A percentile compares a stretch with the other conserved stretches of the same genome.
Conservation (phyloP, 345 rosid genomes). For the Xanthoceras sorbifolium region DNA sequence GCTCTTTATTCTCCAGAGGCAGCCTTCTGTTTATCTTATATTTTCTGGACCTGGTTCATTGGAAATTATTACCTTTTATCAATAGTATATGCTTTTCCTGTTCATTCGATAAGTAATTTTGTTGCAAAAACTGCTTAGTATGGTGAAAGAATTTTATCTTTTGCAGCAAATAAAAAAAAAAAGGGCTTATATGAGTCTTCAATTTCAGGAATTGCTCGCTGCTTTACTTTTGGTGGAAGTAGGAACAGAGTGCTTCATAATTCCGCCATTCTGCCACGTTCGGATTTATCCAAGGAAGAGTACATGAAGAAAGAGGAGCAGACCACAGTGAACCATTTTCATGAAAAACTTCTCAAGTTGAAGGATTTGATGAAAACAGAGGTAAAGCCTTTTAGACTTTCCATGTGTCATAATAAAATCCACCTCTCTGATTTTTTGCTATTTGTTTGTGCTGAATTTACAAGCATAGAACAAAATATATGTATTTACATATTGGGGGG, state of each 20-base stretch:
- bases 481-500: not conserved
- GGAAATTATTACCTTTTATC: not conserved
- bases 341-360: slow-evolving; percentile 87
- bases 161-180: not conserved
- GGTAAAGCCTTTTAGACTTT: slow-evolving; percentile 33
- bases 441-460: not conserved
- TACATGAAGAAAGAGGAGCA: slow-evolving; percentile 78
- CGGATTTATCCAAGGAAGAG: slow-evolving; percentile 66
- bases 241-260: slow-evolving; percentile 73
- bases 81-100: not conserved
- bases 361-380: slow-evolving; percentile 78
- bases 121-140: not conserved
- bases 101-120: not conserved
- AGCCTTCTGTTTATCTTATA: not conserved
- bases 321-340: slow-evolving; percentile 78
- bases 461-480: not conserved
- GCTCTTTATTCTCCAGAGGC: not conserved
- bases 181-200: not conserved
- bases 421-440: not conserved
- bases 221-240: slow-evolving; percentile 91
- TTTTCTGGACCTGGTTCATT: not conserved
- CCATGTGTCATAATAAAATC: not conserved
- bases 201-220: slow-evolving; percentile 77
- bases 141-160: not conserved
- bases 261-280: slow-evolving; percentile 69